A percentile compares a stretch with the other conserved stretches of the same genome.
Conservation (phyloP, 169 alveolate species). For the Blepharisma undulans region DNA sequence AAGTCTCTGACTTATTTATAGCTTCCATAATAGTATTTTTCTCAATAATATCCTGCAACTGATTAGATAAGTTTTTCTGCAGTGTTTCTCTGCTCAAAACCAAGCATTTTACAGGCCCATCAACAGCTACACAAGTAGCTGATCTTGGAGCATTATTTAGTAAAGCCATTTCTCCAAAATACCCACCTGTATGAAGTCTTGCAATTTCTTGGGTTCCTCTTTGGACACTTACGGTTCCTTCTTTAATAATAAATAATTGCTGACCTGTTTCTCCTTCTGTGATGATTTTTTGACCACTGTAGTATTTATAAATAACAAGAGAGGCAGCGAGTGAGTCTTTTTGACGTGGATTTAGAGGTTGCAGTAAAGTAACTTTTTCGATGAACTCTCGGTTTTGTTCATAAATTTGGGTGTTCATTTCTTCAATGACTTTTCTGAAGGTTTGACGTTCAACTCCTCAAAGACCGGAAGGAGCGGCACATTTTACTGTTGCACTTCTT, state of each 20-base stretch:
- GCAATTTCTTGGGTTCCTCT: conserved; percentile 51
- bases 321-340: conserved; percentile 55
- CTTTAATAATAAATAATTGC: conserved; percentile 61
- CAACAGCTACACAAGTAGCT: conserved; percentile 60
- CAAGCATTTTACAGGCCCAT: conserved; percentile 54
- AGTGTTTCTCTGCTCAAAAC: conserved; percentile 49
- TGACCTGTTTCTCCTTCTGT: conserved; percentile 73
- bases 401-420: conserved; percentile 46
- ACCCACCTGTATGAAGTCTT: conserved; percentile 52
- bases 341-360: conserved; percentile 55
- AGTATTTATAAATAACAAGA: conserved; percentile 46
- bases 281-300: conserved; percentile 50
- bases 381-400: conserved; percentile 68
- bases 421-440: conserved; percentile 54
- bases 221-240: conserved; percentile 61
- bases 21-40: conserved; percentile 35
- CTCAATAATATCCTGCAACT: conserved; percentile 27
- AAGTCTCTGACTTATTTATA: not conserved
- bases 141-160: conserved; percentile 55
- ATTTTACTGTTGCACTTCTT: conserved; percentile 48
- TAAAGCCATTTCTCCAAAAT: conserved; percentile 69
- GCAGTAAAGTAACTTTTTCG: conserved; percentile 55
- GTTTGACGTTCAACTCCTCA: conserved; percentile 57
- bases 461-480: not conserved
- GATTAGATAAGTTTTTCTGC: conserved; percentile 40